Base-by-base conservation (phyloP, 1,284 basidiomycete species). In the Malassezia psittaci region DNA sequence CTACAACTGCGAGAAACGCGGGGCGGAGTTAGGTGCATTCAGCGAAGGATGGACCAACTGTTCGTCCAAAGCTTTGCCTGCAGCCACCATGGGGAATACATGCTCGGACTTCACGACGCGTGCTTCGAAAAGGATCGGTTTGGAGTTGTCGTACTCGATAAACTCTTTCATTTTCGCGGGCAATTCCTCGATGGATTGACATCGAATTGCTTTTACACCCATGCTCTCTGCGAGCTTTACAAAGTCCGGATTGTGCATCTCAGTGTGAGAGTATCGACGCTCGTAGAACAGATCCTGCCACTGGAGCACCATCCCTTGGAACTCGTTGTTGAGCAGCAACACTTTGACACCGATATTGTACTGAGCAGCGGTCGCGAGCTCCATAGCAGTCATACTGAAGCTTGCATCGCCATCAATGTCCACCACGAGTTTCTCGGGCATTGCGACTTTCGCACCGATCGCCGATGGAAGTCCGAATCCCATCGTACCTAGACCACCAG, bases 251-350 rank as follows among this genome's bases (percentile, higher is more conserved):
- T 96, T 96, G 53, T 79, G 83, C 90, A 96, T 96, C 59, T 80
- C 78, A 6, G 91, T 94, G 78, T 96, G 90, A 32, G 90, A 90
- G 78, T 96, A 93, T 36, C 93, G 83, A 44, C 84, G 81, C 60
- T 91, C 87, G 77, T 96, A 96, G 81, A 96, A 96, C 13, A 96
- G 82, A 76, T 96, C 67, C 85, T 96, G 93, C 93, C 93, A 96
- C 79, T 98, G 93, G 49, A 90, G 79, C 16, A 96, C 93, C 93
- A 98, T 96, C 53, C 93, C 93, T 51, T 70, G 68, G 57, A 66
- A 71, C 48, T 69, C 64, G 59, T 75, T 75, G 67, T 77, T 76
- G 24, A 77, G 65, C 41, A 77, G 58, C 29, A 77, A 66, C 46
- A 77, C 86, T 78, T 98, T 98, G 70, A 96, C 88, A 59, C 94